These are phyloP conservation scores for Coleophoma crateriformis DNA, from an alignment of 2,329 filamentous ascomycete genomes.

Conservation along the genomic window DNA sequence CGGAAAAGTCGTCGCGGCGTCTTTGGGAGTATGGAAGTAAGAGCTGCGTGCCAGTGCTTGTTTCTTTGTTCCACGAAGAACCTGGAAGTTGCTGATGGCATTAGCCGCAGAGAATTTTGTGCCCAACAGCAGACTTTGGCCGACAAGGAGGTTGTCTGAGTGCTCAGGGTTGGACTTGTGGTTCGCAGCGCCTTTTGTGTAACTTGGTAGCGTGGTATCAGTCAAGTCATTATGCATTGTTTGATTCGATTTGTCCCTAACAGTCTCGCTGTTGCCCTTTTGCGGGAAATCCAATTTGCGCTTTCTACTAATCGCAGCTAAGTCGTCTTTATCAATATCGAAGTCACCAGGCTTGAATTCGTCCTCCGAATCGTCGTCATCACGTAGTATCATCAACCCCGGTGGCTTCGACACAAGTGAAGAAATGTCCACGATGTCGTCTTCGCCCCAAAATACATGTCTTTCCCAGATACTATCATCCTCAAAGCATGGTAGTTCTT, in stretches of 20 bases:
- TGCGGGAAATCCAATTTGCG: conserved; percentile 23
- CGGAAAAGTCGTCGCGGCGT: background rate
- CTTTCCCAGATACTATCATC: conserved; percentile 30
- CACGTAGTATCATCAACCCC: conserved; percentile 36
- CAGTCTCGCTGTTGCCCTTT: background rate
- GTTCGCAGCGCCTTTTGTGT: too few species aligned
- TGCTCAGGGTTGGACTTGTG: too few species aligned
- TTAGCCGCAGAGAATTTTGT: conserved; percentile 32
- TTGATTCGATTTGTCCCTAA: background rate
- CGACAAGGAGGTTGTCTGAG: background rate
- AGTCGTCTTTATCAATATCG: conserved; percentile 18
- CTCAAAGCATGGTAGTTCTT: conserved; percentile 32
- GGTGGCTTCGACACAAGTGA: conserved; percentile 40
- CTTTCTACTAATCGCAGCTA: conserved; percentile 34
- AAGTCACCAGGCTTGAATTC: conserved; percentile 25
- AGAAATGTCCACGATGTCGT: conserved; percentile 30
- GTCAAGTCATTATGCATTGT: background rate
- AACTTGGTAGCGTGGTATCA: too few species aligned
- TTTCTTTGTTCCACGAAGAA: conserved; percentile 33
- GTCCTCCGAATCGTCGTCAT: conserved; percentile 30
- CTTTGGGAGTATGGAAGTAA: conserved; percentile 16
- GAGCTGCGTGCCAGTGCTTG: conserved; percentile 19
- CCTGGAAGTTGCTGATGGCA: conserved; percentile 45
- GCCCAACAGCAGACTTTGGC: conserved; percentile 12
- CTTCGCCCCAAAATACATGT: conserved; percentile 24